These are phyloP conservation scores for Uromyces viciae-fabae DNA, from an alignment of 1,284 basidiomycete genomes.

Conservation along the genomic window DNA sequence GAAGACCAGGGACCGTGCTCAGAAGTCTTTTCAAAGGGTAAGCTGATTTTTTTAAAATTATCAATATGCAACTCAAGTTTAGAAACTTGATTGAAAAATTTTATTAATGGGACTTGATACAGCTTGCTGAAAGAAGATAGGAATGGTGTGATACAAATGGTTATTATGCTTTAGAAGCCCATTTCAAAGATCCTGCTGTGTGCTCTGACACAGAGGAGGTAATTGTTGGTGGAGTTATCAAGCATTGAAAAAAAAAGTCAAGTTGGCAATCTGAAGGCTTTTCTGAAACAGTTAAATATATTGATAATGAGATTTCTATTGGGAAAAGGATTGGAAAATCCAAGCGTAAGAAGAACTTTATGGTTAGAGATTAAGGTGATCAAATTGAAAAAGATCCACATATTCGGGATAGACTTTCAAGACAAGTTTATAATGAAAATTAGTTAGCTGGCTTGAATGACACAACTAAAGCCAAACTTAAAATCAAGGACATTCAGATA, in stretches of 20 bases:
- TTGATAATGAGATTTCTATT: conserved; percentile 11
- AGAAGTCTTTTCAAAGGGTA: background rate
- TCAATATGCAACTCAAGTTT: no score
- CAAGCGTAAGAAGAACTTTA: background rate
- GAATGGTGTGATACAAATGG: conserved; percentile 25
- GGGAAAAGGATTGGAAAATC: conserved; percentile 1
- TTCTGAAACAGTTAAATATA: background rate
- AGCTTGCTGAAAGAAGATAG: conserved; percentile 17
- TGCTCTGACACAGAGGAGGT: conserved; percentile 17
- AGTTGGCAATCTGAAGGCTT: conserved; percentile 1
- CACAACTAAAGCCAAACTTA: background rate
- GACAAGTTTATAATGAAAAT: conserved; percentile 11
- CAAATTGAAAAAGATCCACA: background rate
- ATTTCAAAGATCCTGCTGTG: conserved; percentile 16
- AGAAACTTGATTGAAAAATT: no score
- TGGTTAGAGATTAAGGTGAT: background rate
- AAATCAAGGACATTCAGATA: background rate
- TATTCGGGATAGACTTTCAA: conserved; percentile 6
- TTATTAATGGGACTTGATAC: no score
- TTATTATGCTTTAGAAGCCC: conserved; percentile 1
- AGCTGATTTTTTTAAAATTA: background rate
- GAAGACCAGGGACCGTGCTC: background rate
- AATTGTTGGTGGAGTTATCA: background rate
- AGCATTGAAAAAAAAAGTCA: conserved; percentile 4
- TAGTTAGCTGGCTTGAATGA: background rate